phyloP scores from a whole-genome alignment of 805 yeast genomes.

The Yamadazyma takamatsuzukensis region DNA sequence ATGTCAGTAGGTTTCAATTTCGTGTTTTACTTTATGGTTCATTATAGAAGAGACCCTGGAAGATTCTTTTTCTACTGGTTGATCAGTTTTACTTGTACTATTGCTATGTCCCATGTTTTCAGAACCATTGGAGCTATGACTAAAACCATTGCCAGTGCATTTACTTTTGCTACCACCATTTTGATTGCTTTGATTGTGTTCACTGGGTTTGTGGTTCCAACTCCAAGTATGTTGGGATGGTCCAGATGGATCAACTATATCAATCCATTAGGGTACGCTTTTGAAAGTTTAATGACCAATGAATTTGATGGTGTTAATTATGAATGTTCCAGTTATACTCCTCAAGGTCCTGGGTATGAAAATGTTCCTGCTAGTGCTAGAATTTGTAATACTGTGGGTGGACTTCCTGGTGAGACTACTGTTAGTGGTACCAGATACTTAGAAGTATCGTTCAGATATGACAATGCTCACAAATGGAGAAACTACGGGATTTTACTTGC shows the following conservation, averaged over 20 bases:
- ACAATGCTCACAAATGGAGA: slow-evolving; percentile 69
- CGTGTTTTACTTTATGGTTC: slow-evolving; percentile 48
- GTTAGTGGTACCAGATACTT: slow-evolving; percentile 65
- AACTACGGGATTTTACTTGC: slow-evolving; percentile 66
- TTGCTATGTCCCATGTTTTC: slow-evolving; percentile 41
- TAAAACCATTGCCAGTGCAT: slow-evolving; percentile 40
- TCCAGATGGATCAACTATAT: slow-evolving; percentile 49
- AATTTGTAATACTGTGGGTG: slow-evolving; percentile 61
- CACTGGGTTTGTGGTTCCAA: slow-evolving; percentile 46
- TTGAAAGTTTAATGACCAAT: slow-evolving; percentile 59
- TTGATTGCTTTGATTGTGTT: slow-evolving; percentile 54
- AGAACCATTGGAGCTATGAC: slow-evolving; percentile 43
- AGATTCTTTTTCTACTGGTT: slow-evolving; percentile 37
- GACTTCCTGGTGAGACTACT: slow-evolving; percentile 47
- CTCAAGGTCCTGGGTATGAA: slow-evolving; percentile 54
- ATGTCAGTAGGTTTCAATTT: slow-evolving; percentile 30
- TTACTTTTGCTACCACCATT: slow-evolving; percentile 45
- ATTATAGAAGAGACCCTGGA: slow-evolving; percentile 35
- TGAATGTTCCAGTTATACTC: slow-evolving; percentile 53
- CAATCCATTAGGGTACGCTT: slow-evolving; percentile 41
- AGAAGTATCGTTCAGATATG: slow-evolving; percentile 44
- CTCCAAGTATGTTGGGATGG: slow-evolving; percentile 60
- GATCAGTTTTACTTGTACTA: slow-evolving; percentile 27
- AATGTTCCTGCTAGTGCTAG: slow-evolving; percentile 28
- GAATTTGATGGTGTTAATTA: slow-evolving; percentile 60